These are phyloP conservation scores for Penicillium psychrofluorescens DNA, from an alignment of 495 filamentous ascomycete genomes.

Conservation along the genomic window DNA sequence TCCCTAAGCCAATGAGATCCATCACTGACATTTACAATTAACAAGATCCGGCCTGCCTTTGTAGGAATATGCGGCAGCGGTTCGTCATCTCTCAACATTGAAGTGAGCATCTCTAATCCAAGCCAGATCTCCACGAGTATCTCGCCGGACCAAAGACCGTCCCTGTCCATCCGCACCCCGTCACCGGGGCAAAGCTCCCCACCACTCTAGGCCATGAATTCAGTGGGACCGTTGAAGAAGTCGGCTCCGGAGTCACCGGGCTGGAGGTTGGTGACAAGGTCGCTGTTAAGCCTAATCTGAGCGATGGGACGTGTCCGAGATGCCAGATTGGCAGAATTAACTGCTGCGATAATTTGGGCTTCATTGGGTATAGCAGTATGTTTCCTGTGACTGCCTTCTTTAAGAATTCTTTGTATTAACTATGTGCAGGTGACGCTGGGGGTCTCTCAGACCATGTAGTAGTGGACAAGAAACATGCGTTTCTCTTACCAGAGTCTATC, in stretches of 20 bases:
- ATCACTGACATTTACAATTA: background rate
- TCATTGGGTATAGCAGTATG: constrained; percentile 51
- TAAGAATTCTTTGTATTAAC: background rate
- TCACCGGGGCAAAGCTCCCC: constrained; percentile 49
- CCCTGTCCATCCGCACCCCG: constrained; percentile 49
- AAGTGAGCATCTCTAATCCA: background rate
- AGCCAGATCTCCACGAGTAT: constrained; percentile 54
- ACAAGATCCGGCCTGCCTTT: constrained; percentile 27
- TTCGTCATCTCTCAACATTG: constrained; percentile 1
- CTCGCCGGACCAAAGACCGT: constrained; percentile 46
- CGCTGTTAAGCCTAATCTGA: constrained; percentile 51
- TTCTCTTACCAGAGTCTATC: constrained; percentile 15
- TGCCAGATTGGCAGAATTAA: constrained; percentile 46
- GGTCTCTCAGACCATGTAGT: constrained; percentile 51
- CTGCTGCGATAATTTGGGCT: constrained; percentile 51
- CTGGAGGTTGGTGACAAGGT: constrained; percentile 50
- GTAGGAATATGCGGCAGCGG: constrained; percentile 31
- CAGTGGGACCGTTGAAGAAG: constrained; percentile 49
- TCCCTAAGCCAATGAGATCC: background rate
- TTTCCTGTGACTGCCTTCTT: background rate
- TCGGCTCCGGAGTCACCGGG: constrained; percentile 44
- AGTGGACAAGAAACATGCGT: constrained; percentile 24
- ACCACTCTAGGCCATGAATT: constrained; percentile 59
- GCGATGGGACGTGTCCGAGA: constrained; percentile 46
- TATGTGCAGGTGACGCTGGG: constrained; percentile 26